Evolutionary conservation across 2,329 filamentous ascomycete genomes (phyloP).

Genomic region (Phoma herbarum): DNA sequence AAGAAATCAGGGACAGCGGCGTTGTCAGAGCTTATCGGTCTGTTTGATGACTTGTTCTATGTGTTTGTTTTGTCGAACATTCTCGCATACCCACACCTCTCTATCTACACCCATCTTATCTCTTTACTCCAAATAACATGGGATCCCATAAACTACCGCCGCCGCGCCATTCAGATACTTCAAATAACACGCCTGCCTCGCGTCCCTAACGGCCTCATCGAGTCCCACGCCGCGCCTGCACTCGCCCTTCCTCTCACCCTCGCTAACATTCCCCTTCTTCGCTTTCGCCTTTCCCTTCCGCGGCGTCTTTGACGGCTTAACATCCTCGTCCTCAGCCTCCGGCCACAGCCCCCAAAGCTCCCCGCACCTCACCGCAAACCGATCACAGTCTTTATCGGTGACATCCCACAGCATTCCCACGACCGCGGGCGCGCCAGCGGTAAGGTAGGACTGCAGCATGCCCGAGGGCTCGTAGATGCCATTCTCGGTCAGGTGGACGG

Average conservation of each 20-base stretch:
- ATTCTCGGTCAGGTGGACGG: conserved; percentile 78
- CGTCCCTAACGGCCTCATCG: conserved; percentile 81
- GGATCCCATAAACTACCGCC: conserved; percentile 93
- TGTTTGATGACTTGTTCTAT: too few species aligned
- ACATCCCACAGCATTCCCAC: conserved; percentile 98
- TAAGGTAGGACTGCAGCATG: conserved; percentile 89
- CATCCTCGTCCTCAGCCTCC: conserved; percentile 50
- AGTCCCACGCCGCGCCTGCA: conserved; percentile 57
- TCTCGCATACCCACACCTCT: neutral
- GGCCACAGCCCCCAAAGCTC: conserved; percentile 83
- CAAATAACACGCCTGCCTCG: conserved; percentile 82
- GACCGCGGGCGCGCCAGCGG: conserved; percentile 80
- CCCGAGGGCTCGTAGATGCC: conserved; percentile 88
- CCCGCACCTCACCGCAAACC: conserved; percentile 80
- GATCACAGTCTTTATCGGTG: conserved; percentile 96
- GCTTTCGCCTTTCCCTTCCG: conserved; percentile 42
- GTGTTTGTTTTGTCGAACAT: too few species aligned
- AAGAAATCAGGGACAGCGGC: too few species aligned
- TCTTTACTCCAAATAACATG: conserved; percentile 73
- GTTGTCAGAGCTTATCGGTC: too few species aligned
- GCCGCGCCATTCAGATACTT: conserved; percentile 93
- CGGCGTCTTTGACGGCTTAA: conserved; percentile 34
- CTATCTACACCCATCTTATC: neutral
- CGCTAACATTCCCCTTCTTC: conserved; percentile 38
- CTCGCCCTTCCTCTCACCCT: conserved; percentile 29